phyloP scores from a whole-genome alignment of 768 basidiomycete genomes.

The Termitomyces eurrhizus region DNA sequence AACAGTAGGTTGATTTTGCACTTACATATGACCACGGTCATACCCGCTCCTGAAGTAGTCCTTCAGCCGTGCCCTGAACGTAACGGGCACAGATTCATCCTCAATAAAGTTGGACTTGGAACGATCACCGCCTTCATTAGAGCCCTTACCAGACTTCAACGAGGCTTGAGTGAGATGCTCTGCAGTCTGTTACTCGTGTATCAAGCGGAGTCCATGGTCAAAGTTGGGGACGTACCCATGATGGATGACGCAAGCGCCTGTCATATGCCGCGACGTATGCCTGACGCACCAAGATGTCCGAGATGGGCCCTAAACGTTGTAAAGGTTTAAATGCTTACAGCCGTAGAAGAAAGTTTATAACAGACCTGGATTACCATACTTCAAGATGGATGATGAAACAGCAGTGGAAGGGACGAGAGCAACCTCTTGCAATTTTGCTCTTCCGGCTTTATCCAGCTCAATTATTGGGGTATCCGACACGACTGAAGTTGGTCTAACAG shows the following conservation, averaged over 20 bases:
- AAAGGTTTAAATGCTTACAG: not conserved
- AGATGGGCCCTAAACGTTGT: constrained; percentile 65
- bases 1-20: constrained; percentile 8
- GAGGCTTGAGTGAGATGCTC: constrained; percentile 87
- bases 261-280: constrained; percentile 93
- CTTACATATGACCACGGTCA: constrained; percentile 95
- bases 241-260: constrained; percentile 82
- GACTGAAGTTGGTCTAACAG: constrained; percentile 8
- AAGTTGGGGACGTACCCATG: constrained; percentile 64
- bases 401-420: constrained; percentile 24
- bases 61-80: constrained; percentile 78
- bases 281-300: constrained; percentile 73
- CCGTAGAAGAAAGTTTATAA: constrained; percentile 4
- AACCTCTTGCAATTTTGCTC: constrained; percentile 35
- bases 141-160: constrained; percentile 39
- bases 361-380: constrained; percentile 81
- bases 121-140: constrained; percentile 54
- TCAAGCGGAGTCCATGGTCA: not conserved
- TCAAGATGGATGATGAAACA: constrained; percentile 44
- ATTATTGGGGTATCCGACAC: constrained; percentile 31
- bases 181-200: constrained; percentile 60
- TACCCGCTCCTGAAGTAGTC: constrained; percentile 95
- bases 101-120: constrained; percentile 77
- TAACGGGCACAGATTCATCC: constrained; percentile 70
- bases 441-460: constrained; percentile 42